phyloP scores from a whole-genome alignment of 164 flowering plant species.

The Nelumbo lutea region DNA sequence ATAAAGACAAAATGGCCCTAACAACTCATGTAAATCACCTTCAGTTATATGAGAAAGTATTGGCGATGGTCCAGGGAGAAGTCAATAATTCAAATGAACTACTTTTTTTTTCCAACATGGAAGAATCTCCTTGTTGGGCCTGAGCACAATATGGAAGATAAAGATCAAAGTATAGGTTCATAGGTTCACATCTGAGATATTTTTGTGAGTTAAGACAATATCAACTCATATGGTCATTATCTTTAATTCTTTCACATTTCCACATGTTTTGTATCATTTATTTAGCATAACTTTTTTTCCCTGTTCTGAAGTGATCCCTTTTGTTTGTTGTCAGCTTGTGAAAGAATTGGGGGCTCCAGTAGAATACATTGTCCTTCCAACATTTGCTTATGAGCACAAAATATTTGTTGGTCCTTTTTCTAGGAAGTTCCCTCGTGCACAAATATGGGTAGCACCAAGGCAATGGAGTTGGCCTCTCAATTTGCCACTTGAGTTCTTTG shows the following conservation, averaged over 20 bases:
- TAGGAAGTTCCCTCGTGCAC: conserved; percentile 85
- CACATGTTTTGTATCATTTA: neutral
- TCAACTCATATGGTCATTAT: neutral
- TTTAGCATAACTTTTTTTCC: too few species aligned
- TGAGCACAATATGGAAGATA: too few species aligned
- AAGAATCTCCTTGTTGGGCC: neutral
- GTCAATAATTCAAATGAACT: neutral
- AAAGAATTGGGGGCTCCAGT: conserved; percentile 89
- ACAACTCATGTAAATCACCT: neutral
- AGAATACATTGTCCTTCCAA: conserved; percentile 87
- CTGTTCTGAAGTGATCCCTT: conserved; percentile 5
- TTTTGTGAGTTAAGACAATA: neutral
- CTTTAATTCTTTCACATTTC: neutral
- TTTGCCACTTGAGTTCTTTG: conserved; percentile 90
- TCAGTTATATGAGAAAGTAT: neutral
- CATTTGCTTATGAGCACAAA: conserved; percentile 98
- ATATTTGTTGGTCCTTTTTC: conserved; percentile 98
- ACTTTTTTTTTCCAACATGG: neutral
- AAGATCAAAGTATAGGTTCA: too few species aligned
- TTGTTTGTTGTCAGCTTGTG: conserved; percentile 53
- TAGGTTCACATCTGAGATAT: too few species aligned
- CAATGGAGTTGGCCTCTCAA: conserved; percentile 99
- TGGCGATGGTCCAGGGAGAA: neutral
- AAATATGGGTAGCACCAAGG: conserved; percentile 95
- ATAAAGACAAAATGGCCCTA: neutral